These are phyloP conservation scores for Erodium maritimum DNA, from an alignment of 345 rosid genomes.

Conservation along the genomic window DNA sequence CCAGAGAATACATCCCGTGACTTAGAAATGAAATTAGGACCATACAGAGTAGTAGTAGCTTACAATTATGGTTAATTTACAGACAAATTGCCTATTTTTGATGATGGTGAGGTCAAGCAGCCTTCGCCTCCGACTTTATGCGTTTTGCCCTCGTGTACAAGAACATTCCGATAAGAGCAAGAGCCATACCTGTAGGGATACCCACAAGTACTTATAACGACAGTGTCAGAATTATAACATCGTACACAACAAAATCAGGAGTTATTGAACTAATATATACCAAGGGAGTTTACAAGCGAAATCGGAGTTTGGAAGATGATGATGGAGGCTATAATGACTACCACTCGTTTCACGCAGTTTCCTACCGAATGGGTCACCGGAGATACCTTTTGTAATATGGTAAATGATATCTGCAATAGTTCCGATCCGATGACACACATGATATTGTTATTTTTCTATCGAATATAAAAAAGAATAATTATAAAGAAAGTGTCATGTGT, in stretches of 20 bases:
- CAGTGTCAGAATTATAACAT: not conserved
- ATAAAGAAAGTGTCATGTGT: no score
- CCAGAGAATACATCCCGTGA: no score
- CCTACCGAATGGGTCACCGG: conserved; percentile 85
- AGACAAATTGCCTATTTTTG: no score
- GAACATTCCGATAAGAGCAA: conserved; percentile 72
- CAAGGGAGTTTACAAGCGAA: conserved; percentile 49
- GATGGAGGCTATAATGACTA: conserved; percentile 61
- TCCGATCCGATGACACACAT: not conserved
- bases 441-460: no score
- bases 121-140: conserved; percentile 32
- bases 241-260: not conserved
- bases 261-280: conserved; percentile 15
- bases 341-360: conserved; percentile 73
- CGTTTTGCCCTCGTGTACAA: conserved; percentile 48
- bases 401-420: conserved; percentile 52
- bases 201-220: not conserved
- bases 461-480: no score
- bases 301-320: conserved; percentile 58
- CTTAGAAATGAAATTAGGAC: no score
- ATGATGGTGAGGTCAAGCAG: no score
- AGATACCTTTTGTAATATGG: conserved; percentile 66
- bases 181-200: conserved; percentile 44
- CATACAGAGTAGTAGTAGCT: no score
- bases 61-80: no score